Conservation (phyloP, 225 moss, liverwort and hornwort genomes). For the Takakia lepidozioides region DNA sequence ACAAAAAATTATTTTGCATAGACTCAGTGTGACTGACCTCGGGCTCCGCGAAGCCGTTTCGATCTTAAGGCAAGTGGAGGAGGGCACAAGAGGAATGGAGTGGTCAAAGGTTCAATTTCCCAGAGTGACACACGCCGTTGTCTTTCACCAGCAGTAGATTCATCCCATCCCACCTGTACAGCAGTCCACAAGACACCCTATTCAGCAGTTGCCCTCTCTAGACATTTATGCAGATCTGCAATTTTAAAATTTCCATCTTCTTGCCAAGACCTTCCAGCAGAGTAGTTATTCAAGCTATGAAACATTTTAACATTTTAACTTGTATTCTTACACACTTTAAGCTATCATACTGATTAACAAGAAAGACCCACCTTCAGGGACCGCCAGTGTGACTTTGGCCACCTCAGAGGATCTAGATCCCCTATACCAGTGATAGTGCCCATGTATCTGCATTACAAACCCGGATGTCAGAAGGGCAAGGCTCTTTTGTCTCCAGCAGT, state of each 20-base stretch:
- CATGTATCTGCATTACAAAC: constrained; percentile 68
- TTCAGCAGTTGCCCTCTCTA: too few relatives aligned
- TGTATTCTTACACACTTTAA: too few relatives aligned
- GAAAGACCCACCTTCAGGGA: constrained; percentile 72
- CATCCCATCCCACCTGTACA: constrained; percentile 94
- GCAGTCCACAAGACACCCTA: too few relatives aligned
- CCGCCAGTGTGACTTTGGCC: constrained; percentile 95
- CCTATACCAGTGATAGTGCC: constrained; percentile 91
- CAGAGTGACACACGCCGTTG: constrained; percentile 93
- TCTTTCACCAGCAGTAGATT: constrained; percentile 95
- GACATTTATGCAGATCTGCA: too few relatives aligned
- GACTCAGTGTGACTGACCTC: constrained; percentile 23
- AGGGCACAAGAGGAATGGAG: constrained; percentile 76
- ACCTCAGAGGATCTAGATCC: constrained; percentile 79
- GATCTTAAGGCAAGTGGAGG: constrained; percentile 69
- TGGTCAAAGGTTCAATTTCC: constrained; percentile 93
- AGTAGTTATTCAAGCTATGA: too few relatives aligned
- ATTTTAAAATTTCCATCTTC: too few relatives aligned
- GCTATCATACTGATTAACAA: too few relatives aligned
- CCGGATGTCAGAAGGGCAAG: constrained; percentile 8
- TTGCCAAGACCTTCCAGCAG: too few relatives aligned
- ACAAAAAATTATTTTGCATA: not conserved
- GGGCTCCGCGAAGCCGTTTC: constrained; percentile 76
- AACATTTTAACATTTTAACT: constrained; percentile 3
- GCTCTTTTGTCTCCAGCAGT: too few relatives aligned